phyloP scores from a whole-genome alignment of 1,284 basidiomycete species.

The Ustilago vetiveriae region DNA sequence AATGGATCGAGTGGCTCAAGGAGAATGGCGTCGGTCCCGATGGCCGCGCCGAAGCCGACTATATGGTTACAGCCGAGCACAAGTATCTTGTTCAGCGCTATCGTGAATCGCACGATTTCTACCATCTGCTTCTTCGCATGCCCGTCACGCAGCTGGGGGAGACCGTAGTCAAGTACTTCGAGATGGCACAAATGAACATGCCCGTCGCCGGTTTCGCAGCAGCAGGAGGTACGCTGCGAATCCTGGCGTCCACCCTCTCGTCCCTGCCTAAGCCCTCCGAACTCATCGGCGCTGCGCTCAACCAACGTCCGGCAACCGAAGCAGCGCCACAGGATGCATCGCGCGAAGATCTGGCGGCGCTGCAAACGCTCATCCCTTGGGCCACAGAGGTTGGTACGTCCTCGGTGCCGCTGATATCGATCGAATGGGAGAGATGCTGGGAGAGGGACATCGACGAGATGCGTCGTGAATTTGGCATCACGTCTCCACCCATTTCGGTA shows the following conservation, averaged over 20 bases:
- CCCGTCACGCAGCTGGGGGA: slow-evolving; percentile 91
- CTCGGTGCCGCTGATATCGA: slow-evolving; percentile 80
- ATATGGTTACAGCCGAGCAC: slow-evolving; percentile 81
- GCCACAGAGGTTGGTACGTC: slow-evolving; percentile 82
- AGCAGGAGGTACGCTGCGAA: slow-evolving; percentile 73
- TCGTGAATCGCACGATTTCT: slow-evolving; percentile 93
- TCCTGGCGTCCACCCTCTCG: slow-evolving; percentile 38
- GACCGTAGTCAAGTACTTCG: slow-evolving; percentile 94
- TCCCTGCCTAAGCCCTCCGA: slow-evolving; percentile 36
- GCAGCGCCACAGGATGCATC: background rate
- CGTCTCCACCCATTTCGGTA: slow-evolving; percentile 50
- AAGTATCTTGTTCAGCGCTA: slow-evolving; percentile 92
- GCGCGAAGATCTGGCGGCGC: slow-evolving; percentile 22
- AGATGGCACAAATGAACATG: slow-evolving; percentile 89
- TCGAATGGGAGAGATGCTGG: slow-evolving; percentile 98
- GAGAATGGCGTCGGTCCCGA: slow-evolving; percentile 92
- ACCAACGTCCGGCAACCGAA: slow-evolving; percentile 2
- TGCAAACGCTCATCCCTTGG: slow-evolving; percentile 69
- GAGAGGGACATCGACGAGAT: slow-evolving; percentile 81
- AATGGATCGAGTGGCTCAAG: slow-evolving; percentile 91
- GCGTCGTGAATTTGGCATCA: slow-evolving; percentile 80
- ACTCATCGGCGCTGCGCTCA: slow-evolving; percentile 21
- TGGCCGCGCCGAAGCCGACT: slow-evolving; percentile 76
- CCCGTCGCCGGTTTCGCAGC: slow-evolving; percentile 87
- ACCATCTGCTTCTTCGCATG: slow-evolving; percentile 86